Evolutionary conservation across 768 basidiomycete species (phyloP).

Genomic region (Leccinum subgranulosum): DNA sequence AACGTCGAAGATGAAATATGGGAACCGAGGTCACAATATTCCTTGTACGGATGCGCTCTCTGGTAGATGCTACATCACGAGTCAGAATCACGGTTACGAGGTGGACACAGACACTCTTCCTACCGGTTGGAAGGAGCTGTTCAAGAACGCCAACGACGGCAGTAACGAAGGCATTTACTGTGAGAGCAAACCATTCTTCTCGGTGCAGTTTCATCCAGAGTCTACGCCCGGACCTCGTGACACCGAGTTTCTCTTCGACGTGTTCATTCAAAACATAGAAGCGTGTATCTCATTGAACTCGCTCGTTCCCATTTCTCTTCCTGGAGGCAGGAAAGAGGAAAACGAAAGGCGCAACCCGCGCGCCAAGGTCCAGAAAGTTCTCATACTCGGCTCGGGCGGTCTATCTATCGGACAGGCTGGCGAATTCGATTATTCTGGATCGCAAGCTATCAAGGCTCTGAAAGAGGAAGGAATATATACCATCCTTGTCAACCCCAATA

Average conservation of each 20-base stretch:
- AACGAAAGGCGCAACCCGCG: constrained; percentile 73
- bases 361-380: constrained; percentile 83
- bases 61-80: constrained; percentile 98
- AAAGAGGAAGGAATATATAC: constrained; percentile 99
- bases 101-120: constrained; percentile 82
- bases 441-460: constrained; percentile 98
- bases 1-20: constrained; percentile 99
- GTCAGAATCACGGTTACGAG: constrained; percentile 98
- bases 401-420: constrained; percentile 98
- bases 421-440: constrained; percentile 99
- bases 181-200: constrained; percentile 92
- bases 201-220: constrained; percentile 99
- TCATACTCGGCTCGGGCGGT: constrained; percentile 96
- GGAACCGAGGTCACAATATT: constrained; percentile 98
- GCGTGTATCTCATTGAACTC: constrained; percentile 63
- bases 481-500: constrained; percentile 98
- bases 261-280: constrained; percentile 85
- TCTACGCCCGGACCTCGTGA: constrained; percentile 95
- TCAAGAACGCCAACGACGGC: constrained; percentile 94
- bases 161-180: constrained; percentile 98
- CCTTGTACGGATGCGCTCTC: constrained; percentile 93
- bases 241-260: constrained; percentile 98
- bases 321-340: constrained; percentile 78
- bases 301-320: constrained; percentile 60
- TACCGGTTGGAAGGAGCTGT: constrained; percentile 87